Evolutionary conservation across 305 asterid species (phyloP).

Genomic region (Euphrasia arctica): DNA sequence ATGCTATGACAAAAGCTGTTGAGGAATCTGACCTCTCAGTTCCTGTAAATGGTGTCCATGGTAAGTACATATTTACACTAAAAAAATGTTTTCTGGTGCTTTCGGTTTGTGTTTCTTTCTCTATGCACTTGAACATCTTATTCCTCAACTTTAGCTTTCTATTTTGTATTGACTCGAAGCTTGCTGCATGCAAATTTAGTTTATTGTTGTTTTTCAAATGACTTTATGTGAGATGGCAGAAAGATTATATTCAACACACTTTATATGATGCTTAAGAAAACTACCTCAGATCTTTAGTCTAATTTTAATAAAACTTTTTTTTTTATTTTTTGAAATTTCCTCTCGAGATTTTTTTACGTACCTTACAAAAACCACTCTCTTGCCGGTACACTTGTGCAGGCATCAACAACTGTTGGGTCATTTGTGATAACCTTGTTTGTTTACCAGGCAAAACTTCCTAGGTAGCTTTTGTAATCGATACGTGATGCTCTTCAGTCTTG

Average conservation of each 20-base stretch:
- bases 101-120: constrained; percentile 18
- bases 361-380: too few species aligned
- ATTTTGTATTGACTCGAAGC: background rate
- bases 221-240: background rate
- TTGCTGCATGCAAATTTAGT: background rate
- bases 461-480: background rate
- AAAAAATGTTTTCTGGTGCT: background rate
- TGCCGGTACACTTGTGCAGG: too few species aligned
- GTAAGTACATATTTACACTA: constrained; percentile 40
- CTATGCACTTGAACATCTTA: constrained; percentile 16
- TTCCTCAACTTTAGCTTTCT: constrained; percentile 1
- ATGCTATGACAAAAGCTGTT: constrained; percentile 28
- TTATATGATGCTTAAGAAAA: background rate
- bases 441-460: too few species aligned
- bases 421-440: too few species aligned
- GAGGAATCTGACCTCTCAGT: constrained; percentile 41
- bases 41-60: constrained; percentile 38
- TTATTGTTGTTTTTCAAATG: background rate
- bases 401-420: too few species aligned
- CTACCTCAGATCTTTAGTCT: background rate
- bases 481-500: background rate
- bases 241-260: background rate
- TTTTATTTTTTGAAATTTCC: too few species aligned
- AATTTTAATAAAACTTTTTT: background rate
- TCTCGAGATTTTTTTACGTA: background rate